Percentiles rank a stretch among this genome's conserved stretches.
phyloP scores from a whole-genome alignment of 495 filamentous ascomycete genomes.

The Xylaria flabelliformis region DNA sequence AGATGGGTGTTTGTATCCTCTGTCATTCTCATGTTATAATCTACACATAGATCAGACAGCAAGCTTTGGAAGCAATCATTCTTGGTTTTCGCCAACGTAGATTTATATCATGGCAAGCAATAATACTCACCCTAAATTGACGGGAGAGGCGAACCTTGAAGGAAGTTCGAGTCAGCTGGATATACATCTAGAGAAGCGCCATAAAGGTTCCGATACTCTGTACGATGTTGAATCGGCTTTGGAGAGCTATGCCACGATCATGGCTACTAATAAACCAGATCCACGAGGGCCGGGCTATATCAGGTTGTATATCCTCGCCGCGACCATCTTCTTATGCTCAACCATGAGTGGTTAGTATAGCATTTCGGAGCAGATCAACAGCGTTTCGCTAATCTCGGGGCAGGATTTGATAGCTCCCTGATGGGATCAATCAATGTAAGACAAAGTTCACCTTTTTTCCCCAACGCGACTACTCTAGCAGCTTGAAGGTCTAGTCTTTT shows the following conservation, averaged over 20 bases:
- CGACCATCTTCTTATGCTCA: conserved; percentile 40
- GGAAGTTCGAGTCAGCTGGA: neutral
- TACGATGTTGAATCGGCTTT: conserved; percentile 29
- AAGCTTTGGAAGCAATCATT: neutral
- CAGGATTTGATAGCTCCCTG: conserved; percentile 42
- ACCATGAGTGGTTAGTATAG: conserved; percentile 39
- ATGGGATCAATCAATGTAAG: conserved; percentile 46
- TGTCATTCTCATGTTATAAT: neutral
- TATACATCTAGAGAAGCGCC: neutral
- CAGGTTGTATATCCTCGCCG: conserved; percentile 36
- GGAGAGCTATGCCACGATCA: conserved; percentile 38
- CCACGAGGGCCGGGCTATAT: conserved; percentile 38
- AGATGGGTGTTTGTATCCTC: neutral
- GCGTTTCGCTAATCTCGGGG: conserved; percentile 16
- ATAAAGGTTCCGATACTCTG: neutral
- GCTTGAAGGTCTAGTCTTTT: neutral
- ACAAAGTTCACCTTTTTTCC: neutral
- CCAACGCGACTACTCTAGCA: neutral
- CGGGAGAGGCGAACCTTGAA: neutral
- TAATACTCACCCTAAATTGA: neutral
- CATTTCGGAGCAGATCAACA: neutral
- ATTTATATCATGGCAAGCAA: neutral
- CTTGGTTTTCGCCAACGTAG: neutral
- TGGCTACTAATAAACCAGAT: conserved; percentile 40
- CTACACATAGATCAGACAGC: neutral